Base-by-base conservation (phyloP, 2,329 filamentous ascomycete genomes). In the Monosporascus sp. region DNA sequence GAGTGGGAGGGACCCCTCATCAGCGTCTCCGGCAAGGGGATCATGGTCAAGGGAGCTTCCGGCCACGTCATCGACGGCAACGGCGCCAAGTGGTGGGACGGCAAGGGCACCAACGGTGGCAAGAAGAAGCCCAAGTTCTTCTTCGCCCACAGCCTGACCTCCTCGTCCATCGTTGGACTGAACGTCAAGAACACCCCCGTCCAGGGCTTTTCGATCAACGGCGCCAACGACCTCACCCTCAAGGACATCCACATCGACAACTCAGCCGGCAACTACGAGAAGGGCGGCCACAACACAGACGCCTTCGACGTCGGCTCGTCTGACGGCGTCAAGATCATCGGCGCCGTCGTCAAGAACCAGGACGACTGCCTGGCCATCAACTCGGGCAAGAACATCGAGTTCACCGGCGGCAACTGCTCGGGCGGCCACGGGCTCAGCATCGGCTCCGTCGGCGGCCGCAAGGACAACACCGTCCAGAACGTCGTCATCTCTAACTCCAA, bases 41-140 rank as follows among this genome's bases (percentile, higher is more conserved):
- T 77, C 59, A 72, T 67, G 44, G 67, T 78, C 51, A 64, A 64
- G 14, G 75, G 73, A 44, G 72, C 71, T 14, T 61, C 65, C 15
- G 77, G 75, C 15, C 37, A 37, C 44, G 31, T 74, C 18, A 75
- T 87, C 49, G 73, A 87, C 60, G 80, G 81, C 52, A 73, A 79
- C 39, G 82, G 83, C 37, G 62, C 73, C 9, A 65, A 70, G 31
- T 86, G 79, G 77, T 87, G 83, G 84, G 83, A 87, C 60, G 73
- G 75, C 50, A 59, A 83, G 67, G 84, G 84, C 37, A 66, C 66
- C 62, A 83, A 82, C 62, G 81, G 82, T 27, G 83, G 83, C 64
- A 77, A 77, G 69, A 80, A 68, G 24, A 87, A 87, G 76, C 84
- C 84, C 48, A 78, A 82, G 72, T 82, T 85, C 71, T 84, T 84